Conservation (phyloP, 2,329 filamentous ascomycete genomes). For the Lecanicillium sp. region DNA sequence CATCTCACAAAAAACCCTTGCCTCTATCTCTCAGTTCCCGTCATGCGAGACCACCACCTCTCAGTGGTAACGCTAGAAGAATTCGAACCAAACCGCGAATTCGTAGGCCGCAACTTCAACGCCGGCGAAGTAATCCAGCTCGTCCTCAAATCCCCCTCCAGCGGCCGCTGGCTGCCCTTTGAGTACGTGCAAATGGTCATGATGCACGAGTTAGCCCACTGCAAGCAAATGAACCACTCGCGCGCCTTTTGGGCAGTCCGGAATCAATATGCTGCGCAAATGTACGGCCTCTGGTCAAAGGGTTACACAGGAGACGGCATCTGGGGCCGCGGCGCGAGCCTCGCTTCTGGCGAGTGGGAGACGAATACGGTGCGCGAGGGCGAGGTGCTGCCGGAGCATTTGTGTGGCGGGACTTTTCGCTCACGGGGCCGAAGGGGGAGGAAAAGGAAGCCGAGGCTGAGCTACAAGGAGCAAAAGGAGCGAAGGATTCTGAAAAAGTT, state of each 20-base stretch:
- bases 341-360: constrained; percentile 54
- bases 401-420: constrained; percentile 75
- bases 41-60: constrained; percentile 60
- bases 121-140: constrained; percentile 81
- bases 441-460: constrained; percentile 42
- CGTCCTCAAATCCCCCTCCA: constrained; percentile 60
- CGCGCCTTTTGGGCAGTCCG: constrained; percentile 73
- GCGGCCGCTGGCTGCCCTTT: constrained; percentile 69
- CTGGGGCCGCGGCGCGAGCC: constrained; percentile 64
- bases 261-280: constrained; percentile 62
- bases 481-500: constrained; percentile 68
- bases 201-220: constrained; percentile 88
- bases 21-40: constrained; percentile 44
- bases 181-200: constrained; percentile 87
- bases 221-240: constrained; percentile 87
- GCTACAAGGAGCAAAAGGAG: constrained; percentile 63
- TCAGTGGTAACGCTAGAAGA: constrained; percentile 68
- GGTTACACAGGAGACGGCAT: constrained; percentile 74
- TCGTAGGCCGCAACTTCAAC: constrained; percentile 85
- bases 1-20: too few relatives aligned
- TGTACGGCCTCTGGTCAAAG: constrained; percentile 61
- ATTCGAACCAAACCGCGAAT: constrained; percentile 72
- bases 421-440: constrained; percentile 46
- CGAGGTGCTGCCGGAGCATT: constrained; percentile 57
- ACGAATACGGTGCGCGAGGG: constrained; percentile 40